Conservation (phyloP, 2,329 filamentous ascomycete genomes). For the Cryphonectria radicalis region DNA sequence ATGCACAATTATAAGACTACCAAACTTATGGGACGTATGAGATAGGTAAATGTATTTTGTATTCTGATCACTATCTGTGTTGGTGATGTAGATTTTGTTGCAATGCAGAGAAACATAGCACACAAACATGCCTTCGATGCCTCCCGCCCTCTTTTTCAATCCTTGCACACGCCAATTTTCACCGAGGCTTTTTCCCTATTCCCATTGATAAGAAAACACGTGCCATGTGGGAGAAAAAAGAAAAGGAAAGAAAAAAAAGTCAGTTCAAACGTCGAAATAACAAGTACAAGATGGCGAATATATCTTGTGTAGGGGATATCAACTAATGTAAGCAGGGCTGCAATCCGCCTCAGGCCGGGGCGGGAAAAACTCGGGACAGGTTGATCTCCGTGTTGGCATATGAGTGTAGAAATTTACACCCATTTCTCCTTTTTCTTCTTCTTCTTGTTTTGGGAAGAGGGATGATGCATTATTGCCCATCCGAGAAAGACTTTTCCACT, state of each 20-base stretch:
- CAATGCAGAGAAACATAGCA: neutral
- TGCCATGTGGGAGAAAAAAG: too few species aligned
- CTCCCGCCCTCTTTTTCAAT: neutral
- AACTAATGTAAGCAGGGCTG: neutral
- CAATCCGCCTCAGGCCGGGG: neutral
- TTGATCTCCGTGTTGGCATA: neutral
- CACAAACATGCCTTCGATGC: neutral
- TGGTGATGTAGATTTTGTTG: neutral
- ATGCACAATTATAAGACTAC: too few species aligned
- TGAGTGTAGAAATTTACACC: neutral
- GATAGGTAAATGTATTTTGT: neutral
- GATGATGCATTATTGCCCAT: neutral
- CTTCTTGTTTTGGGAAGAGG: neutral
- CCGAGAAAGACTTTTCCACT: neutral
- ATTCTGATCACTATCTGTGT: neutral
- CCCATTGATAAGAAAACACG: neutral
- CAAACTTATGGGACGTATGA: too few species aligned
- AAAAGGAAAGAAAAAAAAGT: neutral
- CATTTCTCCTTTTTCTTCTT: neutral
- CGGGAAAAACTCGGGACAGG: neutral
- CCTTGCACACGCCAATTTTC: neutral
- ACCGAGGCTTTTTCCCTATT: neutral
- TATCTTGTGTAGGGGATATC: too few species aligned
- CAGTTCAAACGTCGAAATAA: neutral
- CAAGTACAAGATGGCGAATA: neutral